Evolutionary conservation across 495 filamentous ascomycete genomes (phyloP).

Genomic region (Aspergillus steynii): DNA sequence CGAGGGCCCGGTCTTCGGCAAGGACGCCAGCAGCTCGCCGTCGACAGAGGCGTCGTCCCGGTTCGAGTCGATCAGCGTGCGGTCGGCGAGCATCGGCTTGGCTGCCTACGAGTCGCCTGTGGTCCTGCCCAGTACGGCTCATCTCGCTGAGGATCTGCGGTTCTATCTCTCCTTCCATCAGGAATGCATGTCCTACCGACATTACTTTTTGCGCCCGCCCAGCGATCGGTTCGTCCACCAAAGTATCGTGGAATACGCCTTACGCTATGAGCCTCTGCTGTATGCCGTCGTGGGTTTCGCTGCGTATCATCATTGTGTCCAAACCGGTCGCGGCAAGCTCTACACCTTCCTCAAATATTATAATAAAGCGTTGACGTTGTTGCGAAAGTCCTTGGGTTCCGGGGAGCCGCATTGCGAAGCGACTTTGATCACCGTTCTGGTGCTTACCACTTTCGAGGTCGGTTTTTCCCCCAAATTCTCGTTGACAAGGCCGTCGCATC

Average conservation of each 20-base stretch:
- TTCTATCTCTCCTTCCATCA: slow-evolving; percentile 79
- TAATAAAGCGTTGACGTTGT: slow-evolving; percentile 75
- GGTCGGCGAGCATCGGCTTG: slow-evolving; percentile 36
- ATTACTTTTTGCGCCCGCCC: slow-evolving; percentile 75
- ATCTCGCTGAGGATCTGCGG: slow-evolving; percentile 65
- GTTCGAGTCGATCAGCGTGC: slow-evolving; percentile 35
- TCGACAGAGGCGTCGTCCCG: slow-evolving; percentile 41
- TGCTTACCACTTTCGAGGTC: slow-evolving; percentile 93
- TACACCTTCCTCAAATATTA: slow-evolving; percentile 87
- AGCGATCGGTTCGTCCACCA: slow-evolving; percentile 69
- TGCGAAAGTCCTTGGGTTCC: slow-evolving; percentile 69
- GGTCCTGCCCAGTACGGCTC: slow-evolving; percentile 32
- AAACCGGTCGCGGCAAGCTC: slow-evolving; percentile 66
- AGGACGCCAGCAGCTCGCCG: slow-evolving; percentile 45
- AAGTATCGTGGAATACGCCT: slow-evolving; percentile 67
- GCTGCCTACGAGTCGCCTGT: slow-evolving; percentile 23
- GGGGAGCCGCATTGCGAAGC: slow-evolving; percentile 68
- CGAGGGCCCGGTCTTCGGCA: slow-evolving; percentile 34
- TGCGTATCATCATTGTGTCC: slow-evolving; percentile 80
- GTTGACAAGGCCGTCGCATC: neutral
- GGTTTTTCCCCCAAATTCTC: slow-evolving; percentile 11
- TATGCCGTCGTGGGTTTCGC: slow-evolving; percentile 90
- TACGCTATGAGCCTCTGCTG: slow-evolving; percentile 78
- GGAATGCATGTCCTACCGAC: slow-evolving; percentile 71
- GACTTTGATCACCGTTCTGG: slow-evolving; percentile 86